Conservation (phyloP, 139 green algal species). For the Chlorella sp. region DNA sequence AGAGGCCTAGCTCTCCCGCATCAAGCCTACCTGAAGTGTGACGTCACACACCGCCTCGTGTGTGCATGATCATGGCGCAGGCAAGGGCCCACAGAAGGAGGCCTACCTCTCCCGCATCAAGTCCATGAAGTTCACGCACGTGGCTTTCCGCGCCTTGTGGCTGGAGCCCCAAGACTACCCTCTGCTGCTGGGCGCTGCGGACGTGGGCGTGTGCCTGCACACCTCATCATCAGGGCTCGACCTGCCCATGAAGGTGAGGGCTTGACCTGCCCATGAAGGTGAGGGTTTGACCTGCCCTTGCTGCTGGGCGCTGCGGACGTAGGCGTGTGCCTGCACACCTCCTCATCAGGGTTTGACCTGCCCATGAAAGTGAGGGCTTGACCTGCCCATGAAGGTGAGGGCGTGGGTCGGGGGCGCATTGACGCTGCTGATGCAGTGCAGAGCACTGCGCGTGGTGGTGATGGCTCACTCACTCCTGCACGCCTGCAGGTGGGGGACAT, state of each 20-base stretch:
- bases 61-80: too few species aligned
- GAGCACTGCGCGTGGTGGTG: too few species aligned
- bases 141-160: slow-evolving; percentile 85
- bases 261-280: slow-evolving; percentile 98
- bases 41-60: too few species aligned
- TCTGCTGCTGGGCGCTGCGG: slow-evolving; percentile 73
- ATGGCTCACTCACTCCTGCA: too few species aligned
- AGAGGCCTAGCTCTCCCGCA: slow-evolving; percentile 54
- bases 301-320: slow-evolving; percentile 86
- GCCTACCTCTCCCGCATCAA: slow-evolving; percentile 62
- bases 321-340: slow-evolving; percentile 89
- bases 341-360: slow-evolving; percentile 87
- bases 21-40: too few species aligned
- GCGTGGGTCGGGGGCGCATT: too few species aligned
- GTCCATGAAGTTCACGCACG: slow-evolving; percentile 55
- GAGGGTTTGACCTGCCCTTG: slow-evolving; percentile 85
- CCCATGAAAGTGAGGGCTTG: slow-evolving; percentile 95
- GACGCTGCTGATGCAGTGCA: neutral
- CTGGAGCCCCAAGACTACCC: slow-evolving; percentile 89
- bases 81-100: slow-evolving; percentile 75
- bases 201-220: slow-evolving; percentile 92
- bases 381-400: slow-evolving; percentile 95
- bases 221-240: slow-evolving; percentile 87
- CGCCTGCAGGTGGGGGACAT: too few species aligned
- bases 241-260: slow-evolving; percentile 95